Conservation (phyloP, 352 stramenopile species). For the Phytopythium mirpurense region DNA sequence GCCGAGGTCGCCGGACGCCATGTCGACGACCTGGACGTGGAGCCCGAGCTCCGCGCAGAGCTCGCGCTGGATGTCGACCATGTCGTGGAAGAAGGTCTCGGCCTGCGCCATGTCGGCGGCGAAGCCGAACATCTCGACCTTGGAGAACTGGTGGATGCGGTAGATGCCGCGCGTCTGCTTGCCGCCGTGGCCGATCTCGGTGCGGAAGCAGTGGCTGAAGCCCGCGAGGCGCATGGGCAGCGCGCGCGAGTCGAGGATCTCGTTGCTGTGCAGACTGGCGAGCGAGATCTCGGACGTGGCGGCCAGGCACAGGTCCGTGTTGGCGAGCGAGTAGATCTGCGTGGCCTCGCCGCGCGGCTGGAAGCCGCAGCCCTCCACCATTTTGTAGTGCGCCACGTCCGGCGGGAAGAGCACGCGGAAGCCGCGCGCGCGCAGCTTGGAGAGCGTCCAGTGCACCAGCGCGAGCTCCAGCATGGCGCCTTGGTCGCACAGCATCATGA, state of each 20-base stretch:
- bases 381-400: constrained; percentile 77
- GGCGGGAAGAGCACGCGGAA: constrained; percentile 77
- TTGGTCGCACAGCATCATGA: constrained; percentile 85
- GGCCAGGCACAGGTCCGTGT: constrained; percentile 79
- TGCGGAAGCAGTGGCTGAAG: constrained; percentile 87
- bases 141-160: constrained; percentile 88
- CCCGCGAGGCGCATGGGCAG: constrained; percentile 75
- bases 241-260: constrained; percentile 46
- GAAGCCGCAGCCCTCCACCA: constrained; percentile 83
- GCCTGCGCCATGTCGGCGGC: constrained; percentile 61
- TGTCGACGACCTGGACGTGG: constrained; percentile 79
- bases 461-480: constrained; percentile 85
- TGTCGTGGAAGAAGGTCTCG: constrained; percentile 70
- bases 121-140: constrained; percentile 89
- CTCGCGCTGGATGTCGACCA: constrained; percentile 70
- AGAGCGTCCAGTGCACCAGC: constrained; percentile 76
- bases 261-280: constrained; percentile 65
- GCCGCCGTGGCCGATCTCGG: constrained; percentile 78
- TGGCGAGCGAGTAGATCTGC: constrained; percentile 84
- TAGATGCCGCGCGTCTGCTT: constrained; percentile 77
- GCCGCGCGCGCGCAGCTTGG: constrained; percentile 53
- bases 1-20: constrained; percentile 78
- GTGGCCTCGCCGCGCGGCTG: constrained; percentile 81
- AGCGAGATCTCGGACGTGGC: constrained; percentile 88
- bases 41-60: constrained; percentile 78